phyloP scores from a whole-genome alignment of 2,329 filamentous ascomycete species.

The Claviceps maximensis region DNA sequence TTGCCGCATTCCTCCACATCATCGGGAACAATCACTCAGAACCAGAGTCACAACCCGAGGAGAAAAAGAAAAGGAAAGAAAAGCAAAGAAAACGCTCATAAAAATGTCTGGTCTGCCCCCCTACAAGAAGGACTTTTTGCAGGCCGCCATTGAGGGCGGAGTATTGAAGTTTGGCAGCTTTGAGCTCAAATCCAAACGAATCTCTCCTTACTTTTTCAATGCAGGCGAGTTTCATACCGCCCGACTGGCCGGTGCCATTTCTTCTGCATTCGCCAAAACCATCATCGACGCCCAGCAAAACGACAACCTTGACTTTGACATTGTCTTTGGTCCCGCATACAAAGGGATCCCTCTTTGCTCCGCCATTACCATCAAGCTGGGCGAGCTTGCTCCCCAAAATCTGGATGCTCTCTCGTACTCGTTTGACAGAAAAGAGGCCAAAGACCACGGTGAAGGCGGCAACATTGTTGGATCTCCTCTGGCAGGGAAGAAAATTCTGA shows the following conservation, averaged over 20 bases:
- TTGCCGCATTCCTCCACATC: too few species aligned
- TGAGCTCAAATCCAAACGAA: conserved; percentile 83
- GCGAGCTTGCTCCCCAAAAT: conserved; percentile 49
- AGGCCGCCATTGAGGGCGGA: conserved; percentile 51
- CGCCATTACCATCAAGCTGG: conserved; percentile 62
- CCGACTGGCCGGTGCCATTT: conserved; percentile 62
- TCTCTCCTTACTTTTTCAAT: conserved; percentile 96
- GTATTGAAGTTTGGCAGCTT: conserved; percentile 74
- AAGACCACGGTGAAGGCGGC: conserved; percentile 90
- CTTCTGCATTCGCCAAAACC: conserved; percentile 64
- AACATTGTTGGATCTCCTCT: conserved; percentile 80
- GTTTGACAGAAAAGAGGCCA: conserved; percentile 93
- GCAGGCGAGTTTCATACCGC: conserved; percentile 81
- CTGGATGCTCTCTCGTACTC: conserved; percentile 67
- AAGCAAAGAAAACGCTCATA: too few species aligned
- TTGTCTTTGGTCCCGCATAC: conserved; percentile 90
- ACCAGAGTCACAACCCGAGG: too few species aligned
- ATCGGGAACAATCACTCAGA: too few species aligned
- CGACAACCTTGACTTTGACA: conserved; percentile 50
- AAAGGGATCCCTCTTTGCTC: conserved; percentile 91
- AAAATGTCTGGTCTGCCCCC: conserved; percentile 29
- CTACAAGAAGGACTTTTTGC: conserved; percentile 63
- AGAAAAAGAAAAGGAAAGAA: neutral
- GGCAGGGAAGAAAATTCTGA: conserved; percentile 72
- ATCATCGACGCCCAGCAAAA: conserved; percentile 36